These are phyloP conservation scores for Xylaria sp. DNA, from an alignment of 495 filamentous ascomycete species.

Conservation along the genomic window DNA sequence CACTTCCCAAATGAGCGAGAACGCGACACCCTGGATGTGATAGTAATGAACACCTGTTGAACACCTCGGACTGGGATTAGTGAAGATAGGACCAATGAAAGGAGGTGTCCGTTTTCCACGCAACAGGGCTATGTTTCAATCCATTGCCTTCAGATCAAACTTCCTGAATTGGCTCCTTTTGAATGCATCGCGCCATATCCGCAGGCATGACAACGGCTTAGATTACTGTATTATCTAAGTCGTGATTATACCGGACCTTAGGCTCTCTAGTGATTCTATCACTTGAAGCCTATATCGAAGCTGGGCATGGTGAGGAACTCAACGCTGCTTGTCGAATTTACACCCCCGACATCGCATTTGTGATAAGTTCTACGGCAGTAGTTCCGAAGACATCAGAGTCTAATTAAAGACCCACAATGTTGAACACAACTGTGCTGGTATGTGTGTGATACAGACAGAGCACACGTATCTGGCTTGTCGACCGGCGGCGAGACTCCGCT, in stretches of 20 bases:
- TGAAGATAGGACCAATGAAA: conserved; percentile 6
- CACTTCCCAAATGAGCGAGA: conserved; percentile 6
- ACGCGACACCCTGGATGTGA: conserved; percentile 14
- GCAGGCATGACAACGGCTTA: neutral
- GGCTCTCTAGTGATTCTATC: neutral
- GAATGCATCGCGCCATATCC: conserved; percentile 13
- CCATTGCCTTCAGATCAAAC: conserved; percentile 1
- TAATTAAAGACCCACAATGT: neutral
- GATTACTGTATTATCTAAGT: conserved; percentile 4
- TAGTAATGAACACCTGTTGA: conserved; percentile 1
- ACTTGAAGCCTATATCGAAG: neutral
- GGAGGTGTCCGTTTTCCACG: neutral
- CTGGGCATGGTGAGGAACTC: neutral
- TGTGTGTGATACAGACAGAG: neutral
- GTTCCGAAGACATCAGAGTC: neutral
- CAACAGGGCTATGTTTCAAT: conserved; percentile 5
- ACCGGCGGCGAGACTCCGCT: neutral
- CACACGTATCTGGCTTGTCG: neutral
- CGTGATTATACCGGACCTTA: neutral
- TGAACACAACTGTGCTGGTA: neutral
- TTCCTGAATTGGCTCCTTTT: neutral
- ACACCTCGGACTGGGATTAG: neutral
- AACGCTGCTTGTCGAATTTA: conserved; percentile 2
- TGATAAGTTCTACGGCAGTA: conserved; percentile 11
- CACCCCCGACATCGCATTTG: neutral